phyloP scores from a whole-genome alignment of 441 rosid genomes.

The Erodium texanum region DNA sequence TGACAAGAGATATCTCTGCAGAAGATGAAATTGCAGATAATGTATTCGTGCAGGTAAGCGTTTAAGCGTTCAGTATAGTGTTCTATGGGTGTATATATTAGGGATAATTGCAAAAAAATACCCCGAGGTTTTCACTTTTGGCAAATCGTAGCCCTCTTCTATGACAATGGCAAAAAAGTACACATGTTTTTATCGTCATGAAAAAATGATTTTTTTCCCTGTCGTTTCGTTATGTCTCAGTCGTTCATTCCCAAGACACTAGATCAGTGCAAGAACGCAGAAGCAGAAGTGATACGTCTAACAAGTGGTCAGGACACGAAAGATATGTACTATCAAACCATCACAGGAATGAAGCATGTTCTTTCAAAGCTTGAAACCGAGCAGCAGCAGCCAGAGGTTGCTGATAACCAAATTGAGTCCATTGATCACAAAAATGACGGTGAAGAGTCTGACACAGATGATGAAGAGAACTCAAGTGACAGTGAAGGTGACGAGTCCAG shows the following conservation, averaged over 20 bases:
- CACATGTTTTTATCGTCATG: no score
- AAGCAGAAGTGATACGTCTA: constrained; percentile 59
- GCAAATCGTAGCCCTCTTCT: no score
- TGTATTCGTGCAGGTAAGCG: constrained; percentile 75
- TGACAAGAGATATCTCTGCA: constrained; percentile 49
- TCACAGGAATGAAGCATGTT: constrained; percentile 69
- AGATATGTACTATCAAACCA: constrained; percentile 62
- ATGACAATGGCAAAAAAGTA: no score
- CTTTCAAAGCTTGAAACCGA: constrained; percentile 29
- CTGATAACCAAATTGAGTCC: not conserved
- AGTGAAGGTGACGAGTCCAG: constrained; percentile 22
- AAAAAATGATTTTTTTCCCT: not conserved
- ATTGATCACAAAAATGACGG: constrained; percentile 16
- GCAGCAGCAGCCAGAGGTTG: constrained; percentile 17
- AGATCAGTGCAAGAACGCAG: constrained; percentile 60
- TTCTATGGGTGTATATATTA: no score
- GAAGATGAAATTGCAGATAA: constrained; percentile 94
- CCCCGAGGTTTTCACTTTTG: no score
- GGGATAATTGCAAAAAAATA: no score
- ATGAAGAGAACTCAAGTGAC: constrained; percentile 27
- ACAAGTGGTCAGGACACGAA: constrained; percentile 63
- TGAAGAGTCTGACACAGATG: constrained; percentile 25
- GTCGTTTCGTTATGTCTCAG: constrained; percentile 18
- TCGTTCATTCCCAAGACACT: constrained; percentile 77
- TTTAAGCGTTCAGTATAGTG: not conserved